A percentile compares a stretch with the other conserved stretches of the same genome.
Evolutionary conservation across 495 filamentous ascomycete species (phyloP).

Genomic region (Hyaloscypha bicolor): DNA sequence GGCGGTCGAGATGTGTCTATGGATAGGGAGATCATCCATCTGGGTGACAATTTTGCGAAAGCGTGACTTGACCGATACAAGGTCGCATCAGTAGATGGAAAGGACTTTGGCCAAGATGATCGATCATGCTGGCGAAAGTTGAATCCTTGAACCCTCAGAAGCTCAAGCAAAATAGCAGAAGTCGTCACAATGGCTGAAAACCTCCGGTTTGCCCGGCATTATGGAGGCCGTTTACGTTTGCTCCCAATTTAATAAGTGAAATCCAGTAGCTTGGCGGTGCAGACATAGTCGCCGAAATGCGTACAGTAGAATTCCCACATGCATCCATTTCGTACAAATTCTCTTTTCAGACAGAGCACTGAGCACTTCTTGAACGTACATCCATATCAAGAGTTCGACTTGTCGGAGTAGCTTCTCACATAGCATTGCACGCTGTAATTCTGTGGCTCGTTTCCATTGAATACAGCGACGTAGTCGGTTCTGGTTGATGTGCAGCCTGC

Average conservation of each 20-base stretch:
- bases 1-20: conserved; percentile 1
- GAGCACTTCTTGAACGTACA: neutral
- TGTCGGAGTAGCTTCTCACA: neutral
- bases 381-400: neutral
- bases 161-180: conserved; percentile 7
- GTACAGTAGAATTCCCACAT: conserved; percentile 49
- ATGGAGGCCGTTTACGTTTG: conserved; percentile 38
- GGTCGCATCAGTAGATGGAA: conserved; percentile 35
- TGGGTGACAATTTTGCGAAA: neutral
- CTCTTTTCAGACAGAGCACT: neutral
- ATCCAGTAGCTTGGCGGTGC: neutral
- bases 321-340: conserved; percentile 29
- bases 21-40: neutral
- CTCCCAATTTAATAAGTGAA: conserved; percentile 24
- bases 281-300: conserved; percentile 40
- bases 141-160: conserved; percentile 25
- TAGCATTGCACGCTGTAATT: neutral
- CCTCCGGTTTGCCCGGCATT: conserved; percentile 41
- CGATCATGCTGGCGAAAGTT: conserved; percentile 40
- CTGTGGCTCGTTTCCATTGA: neutral
- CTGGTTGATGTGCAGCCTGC: conserved; percentile 12
- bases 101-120: conserved; percentile 49
- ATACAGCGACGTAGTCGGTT: neutral
- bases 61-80: neutral
- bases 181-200: conserved; percentile 33